Evolutionary conservation across 2,329 filamentous ascomycete species (phyloP).

Genomic region (Botrytis hyacinthi): DNA sequence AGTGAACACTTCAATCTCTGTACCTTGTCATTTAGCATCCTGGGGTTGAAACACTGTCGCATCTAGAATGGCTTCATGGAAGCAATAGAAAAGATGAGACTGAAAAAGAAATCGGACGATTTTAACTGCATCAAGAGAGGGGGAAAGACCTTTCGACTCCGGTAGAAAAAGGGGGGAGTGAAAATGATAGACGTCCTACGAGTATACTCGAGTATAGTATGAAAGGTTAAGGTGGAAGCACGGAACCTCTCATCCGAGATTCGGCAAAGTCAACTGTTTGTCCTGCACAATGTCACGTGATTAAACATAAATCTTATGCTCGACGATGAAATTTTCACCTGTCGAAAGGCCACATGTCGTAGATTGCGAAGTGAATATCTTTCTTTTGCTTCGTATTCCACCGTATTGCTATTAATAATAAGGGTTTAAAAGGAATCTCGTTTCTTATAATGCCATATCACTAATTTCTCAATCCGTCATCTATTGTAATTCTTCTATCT

Average conservation of each 20-base stretch:
- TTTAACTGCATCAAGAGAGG: not conserved
- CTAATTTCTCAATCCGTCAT: not conserved
- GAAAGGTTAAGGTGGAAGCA: not conserved
- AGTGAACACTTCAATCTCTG: not conserved
- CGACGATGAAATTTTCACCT: not conserved
- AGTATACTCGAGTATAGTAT: no score
- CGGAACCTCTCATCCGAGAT: not conserved
- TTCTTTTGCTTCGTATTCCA: not conserved
- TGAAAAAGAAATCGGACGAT: not conserved
- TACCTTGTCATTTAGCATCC: not conserved
- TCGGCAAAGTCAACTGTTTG: not conserved
- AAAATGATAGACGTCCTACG: not conserved
- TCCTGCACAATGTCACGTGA: not conserved
- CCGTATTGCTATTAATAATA: no score
- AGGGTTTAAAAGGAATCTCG: not conserved
- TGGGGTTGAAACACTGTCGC: not conserved
- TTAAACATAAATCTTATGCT: not conserved
- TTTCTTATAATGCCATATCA: not conserved
- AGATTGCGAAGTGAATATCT: not conserved
- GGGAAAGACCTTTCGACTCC: not conserved
- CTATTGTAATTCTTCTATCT: not conserved
- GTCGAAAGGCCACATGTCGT: not conserved
- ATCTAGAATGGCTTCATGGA: not conserved
- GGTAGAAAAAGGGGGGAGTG: not conserved
- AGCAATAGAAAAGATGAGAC: not conserved